A percentile compares a stretch with the other conserved stretches of the same genome.
These are phyloP conservation scores for Malus hybrid DNA, from an alignment of 331 rosid species.

Conservation along the genomic window DNA sequence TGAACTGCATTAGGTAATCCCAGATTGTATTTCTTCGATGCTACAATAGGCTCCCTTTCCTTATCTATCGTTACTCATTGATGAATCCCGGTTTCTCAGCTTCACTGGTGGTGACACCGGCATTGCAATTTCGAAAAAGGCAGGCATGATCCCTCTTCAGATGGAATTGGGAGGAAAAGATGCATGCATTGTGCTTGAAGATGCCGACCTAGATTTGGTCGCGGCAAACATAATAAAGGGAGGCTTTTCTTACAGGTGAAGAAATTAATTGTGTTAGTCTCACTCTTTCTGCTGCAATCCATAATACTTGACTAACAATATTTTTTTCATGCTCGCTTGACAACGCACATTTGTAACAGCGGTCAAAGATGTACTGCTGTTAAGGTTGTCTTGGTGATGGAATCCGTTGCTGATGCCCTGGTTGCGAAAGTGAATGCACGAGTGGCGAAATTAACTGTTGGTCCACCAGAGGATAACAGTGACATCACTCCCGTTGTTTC, in stretches of 20 bases:
- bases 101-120: slow-evolving; percentile 99
- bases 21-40: background rate
- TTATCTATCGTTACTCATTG: background rate
- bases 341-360: slow-evolving; percentile 30
- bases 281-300: background rate
- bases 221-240: slow-evolving; percentile 91
- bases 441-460: slow-evolving; percentile 70
- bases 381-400: slow-evolving; percentile 84
- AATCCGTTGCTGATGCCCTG: slow-evolving; percentile 71
- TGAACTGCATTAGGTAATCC: slow-evolving; percentile 69
- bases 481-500: slow-evolving; percentile 91
- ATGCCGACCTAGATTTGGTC: slow-evolving; percentile 92
- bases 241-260: slow-evolving; percentile 91
- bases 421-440: slow-evolving; percentile 75
- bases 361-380: slow-evolving; percentile 98
- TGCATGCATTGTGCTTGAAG: slow-evolving; percentile 98
- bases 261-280: background rate
- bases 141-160: slow-evolving; percentile 92
- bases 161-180: slow-evolving; percentile 99
- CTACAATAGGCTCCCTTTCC: background rate
- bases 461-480: slow-evolving; percentile 64
- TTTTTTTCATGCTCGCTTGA: background rate
- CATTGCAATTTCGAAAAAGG: slow-evolving; percentile 82
- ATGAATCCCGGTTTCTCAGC: slow-evolving; percentile 29
- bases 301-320: background rate